A percentile compares a stretch with the other conserved stretches of the same genome.
Evolutionary conservation across 345 rosid genomes (phyloP).

Genomic region (Clausena lansium): DNA sequence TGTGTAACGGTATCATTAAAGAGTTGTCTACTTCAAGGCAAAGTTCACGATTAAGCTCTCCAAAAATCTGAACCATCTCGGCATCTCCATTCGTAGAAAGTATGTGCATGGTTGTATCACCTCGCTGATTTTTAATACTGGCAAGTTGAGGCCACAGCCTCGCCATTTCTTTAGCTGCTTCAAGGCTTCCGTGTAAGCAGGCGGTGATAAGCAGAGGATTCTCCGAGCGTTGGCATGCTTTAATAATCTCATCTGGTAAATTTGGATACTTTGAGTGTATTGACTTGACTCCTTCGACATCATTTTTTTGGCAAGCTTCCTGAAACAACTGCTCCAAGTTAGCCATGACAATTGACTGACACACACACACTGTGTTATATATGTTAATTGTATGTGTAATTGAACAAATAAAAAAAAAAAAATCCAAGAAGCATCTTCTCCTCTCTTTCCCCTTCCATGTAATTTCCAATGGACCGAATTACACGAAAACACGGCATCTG

Average conservation of each 20-base stretch:
- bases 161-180: not conserved
- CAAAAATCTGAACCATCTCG: not conserved
- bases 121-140: not conserved
- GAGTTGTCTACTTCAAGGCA: not conserved
- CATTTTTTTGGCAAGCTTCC: no score
- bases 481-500: no score
- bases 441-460: no score
- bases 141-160: not conserved
- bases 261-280: not conserved
- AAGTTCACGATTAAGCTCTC: not conserved
- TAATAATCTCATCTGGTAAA: not conserved
- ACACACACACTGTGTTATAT: no score
- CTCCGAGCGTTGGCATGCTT: not conserved
- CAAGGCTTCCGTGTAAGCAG: not conserved
- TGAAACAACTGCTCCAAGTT: no score
- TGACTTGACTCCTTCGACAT: no score
- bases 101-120: not conserved
- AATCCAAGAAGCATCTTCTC: no score
- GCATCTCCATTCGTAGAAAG: not conserved
- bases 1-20: not conserved
- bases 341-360: no score
- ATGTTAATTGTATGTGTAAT: no score
- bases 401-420: no score
- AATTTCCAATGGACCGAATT: no score
- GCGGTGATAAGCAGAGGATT: not conserved